Conservation (phyloP, 176 grass and related monocot genomes). For the Oryza longistaminata region DNA sequence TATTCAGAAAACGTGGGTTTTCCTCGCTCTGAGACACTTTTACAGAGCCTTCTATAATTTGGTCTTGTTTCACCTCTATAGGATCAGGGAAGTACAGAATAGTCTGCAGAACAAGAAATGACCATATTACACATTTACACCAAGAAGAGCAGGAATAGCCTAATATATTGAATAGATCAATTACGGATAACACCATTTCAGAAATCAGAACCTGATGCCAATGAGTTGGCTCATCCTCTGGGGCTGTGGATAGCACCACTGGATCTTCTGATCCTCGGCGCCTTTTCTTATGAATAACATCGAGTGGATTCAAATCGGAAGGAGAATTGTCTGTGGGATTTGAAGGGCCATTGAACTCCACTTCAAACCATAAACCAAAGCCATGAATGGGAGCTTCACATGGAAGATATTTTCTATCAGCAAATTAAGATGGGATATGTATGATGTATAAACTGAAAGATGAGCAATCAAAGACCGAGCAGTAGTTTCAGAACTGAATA, state of each 20-base stretch:
- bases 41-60: constrained; percentile 81
- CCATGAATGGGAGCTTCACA: constrained; percentile 83
- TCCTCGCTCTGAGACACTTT: constrained; percentile 71
- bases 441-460: neutral
- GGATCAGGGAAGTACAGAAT: constrained; percentile 88
- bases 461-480: neutral
- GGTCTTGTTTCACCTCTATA: constrained; percentile 82
- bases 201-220: constrained; percentile 78
- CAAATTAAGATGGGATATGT: constrained; percentile 1
- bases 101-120: constrained; percentile 61
- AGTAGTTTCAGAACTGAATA: neutral
- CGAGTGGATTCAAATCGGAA: constrained; percentile 45
- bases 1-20: constrained; percentile 82
- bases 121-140: constrained; percentile 6
- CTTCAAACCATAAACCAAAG: constrained; percentile 97
- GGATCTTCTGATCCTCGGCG: constrained; percentile 37
- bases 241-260: constrained; percentile 83
- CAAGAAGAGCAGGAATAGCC: neutral
- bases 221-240: constrained; percentile 85
- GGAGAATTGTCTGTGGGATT: constrained; percentile 38
- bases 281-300: constrained; percentile 64
- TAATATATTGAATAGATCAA: neutral
- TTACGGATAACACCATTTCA: constrained; percentile 18
- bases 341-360: constrained; percentile 85
- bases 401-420: constrained; percentile 18